Evolutionary conservation across 1,284 basidiomycete genomes (phyloP).

Genomic region (Fomitopsis palustris): DNA sequence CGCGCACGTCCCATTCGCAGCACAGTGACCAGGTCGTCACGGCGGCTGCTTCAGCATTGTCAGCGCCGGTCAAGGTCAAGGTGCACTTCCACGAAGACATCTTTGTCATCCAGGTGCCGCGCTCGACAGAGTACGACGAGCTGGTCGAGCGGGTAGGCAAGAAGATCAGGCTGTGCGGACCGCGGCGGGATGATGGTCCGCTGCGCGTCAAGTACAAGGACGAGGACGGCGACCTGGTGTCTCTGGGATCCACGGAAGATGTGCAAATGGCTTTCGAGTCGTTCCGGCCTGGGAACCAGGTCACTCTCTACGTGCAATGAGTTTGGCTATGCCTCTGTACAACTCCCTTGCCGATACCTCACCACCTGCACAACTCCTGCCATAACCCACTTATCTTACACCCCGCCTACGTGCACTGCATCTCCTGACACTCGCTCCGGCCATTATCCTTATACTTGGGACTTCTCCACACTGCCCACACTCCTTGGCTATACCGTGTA

Average conservation of each 20-base stretch:
- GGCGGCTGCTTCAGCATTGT: conserved; percentile 20
- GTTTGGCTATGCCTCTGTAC: neutral
- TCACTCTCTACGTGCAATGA: conserved; percentile 73
- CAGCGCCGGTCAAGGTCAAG: conserved; percentile 73
- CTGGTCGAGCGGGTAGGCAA: conserved; percentile 87
- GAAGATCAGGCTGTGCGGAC: conserved; percentile 89
- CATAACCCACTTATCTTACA: conserved; percentile 17
- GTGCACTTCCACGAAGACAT: conserved; percentile 88
- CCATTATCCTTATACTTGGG: conserved; percentile 25
- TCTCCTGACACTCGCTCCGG: conserved; percentile 14
- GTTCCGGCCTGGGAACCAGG: conserved; percentile 68
- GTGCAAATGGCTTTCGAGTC: conserved; percentile 88
- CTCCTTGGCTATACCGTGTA: conserved; percentile 20
- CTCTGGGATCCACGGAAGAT: conserved; percentile 84
- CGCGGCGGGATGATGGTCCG: conserved; percentile 68
- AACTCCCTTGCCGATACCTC: conserved; percentile 10
- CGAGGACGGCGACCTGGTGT: conserved; percentile 89
- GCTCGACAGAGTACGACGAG: conserved; percentile 72
- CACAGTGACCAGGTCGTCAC: conserved; percentile 37
- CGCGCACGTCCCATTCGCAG: conserved; percentile 53
- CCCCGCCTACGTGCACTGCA: conserved; percentile 9
- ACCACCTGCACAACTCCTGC: neutral
- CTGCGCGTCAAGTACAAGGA: conserved; percentile 87
- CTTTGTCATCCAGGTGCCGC: conserved; percentile 87
- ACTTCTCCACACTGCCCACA: conserved; percentile 22